These are phyloP conservation scores for Nakazawaea ishiwadae DNA, from an alignment of 805 yeast species.

Conservation along the genomic window DNA sequence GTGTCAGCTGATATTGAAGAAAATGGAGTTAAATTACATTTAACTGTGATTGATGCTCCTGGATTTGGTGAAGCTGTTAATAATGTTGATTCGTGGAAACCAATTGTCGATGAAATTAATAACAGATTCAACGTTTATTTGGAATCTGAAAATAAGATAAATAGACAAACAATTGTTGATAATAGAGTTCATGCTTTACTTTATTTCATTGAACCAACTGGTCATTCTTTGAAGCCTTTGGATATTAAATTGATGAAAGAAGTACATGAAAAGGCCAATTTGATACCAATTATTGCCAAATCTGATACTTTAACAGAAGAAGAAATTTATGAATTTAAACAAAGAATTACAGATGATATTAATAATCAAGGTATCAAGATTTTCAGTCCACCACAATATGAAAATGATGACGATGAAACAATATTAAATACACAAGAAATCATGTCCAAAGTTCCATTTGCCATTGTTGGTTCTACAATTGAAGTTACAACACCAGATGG, in stretches of 20 bases:
- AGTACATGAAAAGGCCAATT: conserved; percentile 85
- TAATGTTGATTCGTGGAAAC: conserved; percentile 78
- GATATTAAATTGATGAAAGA: conserved; percentile 86
- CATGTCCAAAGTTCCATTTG: conserved; percentile 77
- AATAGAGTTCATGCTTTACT: conserved; percentile 89
- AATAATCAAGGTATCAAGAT: conserved; percentile 65
- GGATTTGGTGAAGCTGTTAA: conserved; percentile 92
- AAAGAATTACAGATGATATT: conserved; percentile 73
- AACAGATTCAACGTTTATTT: conserved; percentile 80
- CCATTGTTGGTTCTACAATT: conserved; percentile 85
- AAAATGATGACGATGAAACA: conserved; percentile 78
- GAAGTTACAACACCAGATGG: conserved; percentile 72
- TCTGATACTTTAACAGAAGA: conserved; percentile 89
- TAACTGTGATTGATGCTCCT: conserved; percentile 84
- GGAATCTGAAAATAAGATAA: conserved; percentile 83
- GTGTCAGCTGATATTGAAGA: conserved; percentile 78
- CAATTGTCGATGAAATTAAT: conserved; percentile 87
- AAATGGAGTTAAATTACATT: conserved; percentile 82
- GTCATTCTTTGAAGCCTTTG: conserved; percentile 84
- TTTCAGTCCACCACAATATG: conserved; percentile 75
- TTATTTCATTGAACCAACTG: conserved; percentile 96
- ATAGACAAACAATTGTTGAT: conserved; percentile 68
- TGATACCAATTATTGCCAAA: conserved; percentile 93
- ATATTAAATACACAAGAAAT: conserved; percentile 60
- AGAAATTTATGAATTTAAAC: conserved; percentile 74